Conservation (phyloP, 352 stramenopile genomes). For the Globisporangium camurandrum region DNA sequence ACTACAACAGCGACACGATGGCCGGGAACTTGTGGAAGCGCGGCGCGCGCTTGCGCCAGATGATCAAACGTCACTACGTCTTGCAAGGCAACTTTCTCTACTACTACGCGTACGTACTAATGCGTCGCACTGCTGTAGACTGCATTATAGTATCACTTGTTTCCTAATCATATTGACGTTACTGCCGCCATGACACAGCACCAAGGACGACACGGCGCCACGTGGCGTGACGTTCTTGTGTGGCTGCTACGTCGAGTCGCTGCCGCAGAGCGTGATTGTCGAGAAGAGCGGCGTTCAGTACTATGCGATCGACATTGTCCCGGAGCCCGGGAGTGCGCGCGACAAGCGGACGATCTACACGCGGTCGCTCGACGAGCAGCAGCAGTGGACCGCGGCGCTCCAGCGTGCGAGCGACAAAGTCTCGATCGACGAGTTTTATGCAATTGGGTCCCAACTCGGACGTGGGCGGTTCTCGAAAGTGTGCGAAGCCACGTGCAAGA, state of each 20-base stretch:
- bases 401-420: slow-evolving; percentile 81
- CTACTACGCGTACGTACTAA: slow-evolving; percentile 66
- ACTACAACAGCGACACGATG: slow-evolving; percentile 30
- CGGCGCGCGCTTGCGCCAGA: slow-evolving; percentile 68
- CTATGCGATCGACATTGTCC: slow-evolving; percentile 84
- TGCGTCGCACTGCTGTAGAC: no score
- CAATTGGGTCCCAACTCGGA: slow-evolving; percentile 83
- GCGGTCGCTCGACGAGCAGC: slow-evolving; percentile 59
- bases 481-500: slow-evolving; percentile 65
- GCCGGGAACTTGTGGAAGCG: slow-evolving; percentile 72
- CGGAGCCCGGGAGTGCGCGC: slow-evolving; percentile 49
- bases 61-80: slow-evolving; percentile 83
- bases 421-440: slow-evolving; percentile 86
- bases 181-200: slow-evolving; percentile 17
- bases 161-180: neutral
- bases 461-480: slow-evolving; percentile 87
- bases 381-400: slow-evolving; percentile 72
- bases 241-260: slow-evolving; percentile 70
- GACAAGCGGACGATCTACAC: slow-evolving; percentile 84
- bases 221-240: slow-evolving; percentile 75
- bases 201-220: slow-evolving; percentile 58
- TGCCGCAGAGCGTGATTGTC: slow-evolving; percentile 42
- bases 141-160: no score
- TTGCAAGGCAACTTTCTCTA: slow-evolving; percentile 87
- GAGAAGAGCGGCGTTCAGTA: slow-evolving; percentile 81